phyloP scores from a whole-genome alignment of 1,284 basidiomycete species.

The Ustilago tritici region DNA sequence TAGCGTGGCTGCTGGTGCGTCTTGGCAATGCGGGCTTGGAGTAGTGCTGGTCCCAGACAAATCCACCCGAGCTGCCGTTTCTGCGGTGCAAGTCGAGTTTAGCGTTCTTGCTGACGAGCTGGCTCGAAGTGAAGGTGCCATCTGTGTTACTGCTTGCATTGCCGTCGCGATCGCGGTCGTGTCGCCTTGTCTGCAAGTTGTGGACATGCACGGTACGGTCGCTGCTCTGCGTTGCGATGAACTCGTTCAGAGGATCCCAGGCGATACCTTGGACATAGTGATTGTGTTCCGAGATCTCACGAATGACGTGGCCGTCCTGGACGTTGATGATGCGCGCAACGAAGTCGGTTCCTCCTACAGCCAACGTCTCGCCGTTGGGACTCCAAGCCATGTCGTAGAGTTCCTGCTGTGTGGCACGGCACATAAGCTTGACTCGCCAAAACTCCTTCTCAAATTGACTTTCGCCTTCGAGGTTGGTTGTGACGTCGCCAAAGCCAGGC shows the following conservation, averaged over 20 bases:
- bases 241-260: slow-evolving; percentile 67
- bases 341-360: slow-evolving; percentile 96
- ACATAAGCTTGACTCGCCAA: slow-evolving; percentile 91
- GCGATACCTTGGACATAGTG: slow-evolving; percentile 69
- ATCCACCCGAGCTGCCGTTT: slow-evolving; percentile 50
- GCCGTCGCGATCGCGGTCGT: slow-evolving; percentile 28
- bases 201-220: slow-evolving; percentile 66
- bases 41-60: slow-evolving; percentile 55
- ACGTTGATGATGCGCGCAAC: slow-evolving; percentile 86
- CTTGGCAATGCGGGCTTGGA: slow-evolving; percentile 58
- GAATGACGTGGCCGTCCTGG: slow-evolving; percentile 74
- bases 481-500: slow-evolving; percentile 74
- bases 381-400: slow-evolving; percentile 98
- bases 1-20: slow-evolving; percentile 62
- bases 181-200: slow-evolving; percentile 36
- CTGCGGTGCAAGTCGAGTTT: slow-evolving; percentile 59
- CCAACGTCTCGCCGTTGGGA: slow-evolving; percentile 90
- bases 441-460: slow-evolving; percentile 89
- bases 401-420: slow-evolving; percentile 77
- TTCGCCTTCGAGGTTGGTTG: slow-evolving; percentile 76
- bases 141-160: slow-evolving; percentile 14
- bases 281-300: slow-evolving; percentile 66
- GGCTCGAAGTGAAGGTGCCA: slow-evolving; percentile 33
- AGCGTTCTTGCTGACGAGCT: slow-evolving; percentile 56
- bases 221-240: slow-evolving; percentile 67